Evolutionary conservation across 495 filamentous ascomycete genomes (phyloP).

Genomic region (Rhypophila decipiens): DNA sequence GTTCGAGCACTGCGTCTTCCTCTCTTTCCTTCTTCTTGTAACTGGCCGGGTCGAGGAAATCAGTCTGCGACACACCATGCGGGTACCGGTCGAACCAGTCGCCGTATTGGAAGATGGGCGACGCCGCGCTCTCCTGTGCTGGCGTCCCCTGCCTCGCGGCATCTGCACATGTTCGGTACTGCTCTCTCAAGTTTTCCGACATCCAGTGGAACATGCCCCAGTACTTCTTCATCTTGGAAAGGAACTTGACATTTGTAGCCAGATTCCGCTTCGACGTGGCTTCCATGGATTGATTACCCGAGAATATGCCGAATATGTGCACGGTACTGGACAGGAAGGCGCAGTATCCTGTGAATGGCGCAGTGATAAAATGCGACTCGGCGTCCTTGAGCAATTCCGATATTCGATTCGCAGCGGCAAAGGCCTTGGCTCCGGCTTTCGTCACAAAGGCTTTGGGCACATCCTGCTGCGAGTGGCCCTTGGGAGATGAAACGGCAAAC

Average conservation of each 20-base stretch:
- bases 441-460: slow-evolving; percentile 76
- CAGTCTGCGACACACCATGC: slow-evolving; percentile 75
- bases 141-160: slow-evolving; percentile 51
- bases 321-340: slow-evolving; percentile 89
- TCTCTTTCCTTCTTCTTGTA: slow-evolving; percentile 64
- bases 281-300: slow-evolving; percentile 64
- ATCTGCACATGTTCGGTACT: slow-evolving; percentile 82
- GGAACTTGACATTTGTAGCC: slow-evolving; percentile 81
- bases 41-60: slow-evolving; percentile 72
- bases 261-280: slow-evolving; percentile 76
- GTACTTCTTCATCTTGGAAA: slow-evolving; percentile 90
- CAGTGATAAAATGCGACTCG: slow-evolving; percentile 71
- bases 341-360: slow-evolving; percentile 91
- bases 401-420: slow-evolving; percentile 85
- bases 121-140: slow-evolving; percentile 45
- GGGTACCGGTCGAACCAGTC: slow-evolving; percentile 98
- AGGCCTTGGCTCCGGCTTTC: slow-evolving; percentile 66
- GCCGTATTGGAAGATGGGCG: slow-evolving; percentile 86
- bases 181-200: slow-evolving; percentile 84
- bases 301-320: slow-evolving; percentile 88
- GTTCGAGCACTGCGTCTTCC: slow-evolving; percentile 74
- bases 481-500: slow-evolving; percentile 72
- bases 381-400: slow-evolving; percentile 77
- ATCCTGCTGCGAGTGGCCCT: slow-evolving; percentile 59
- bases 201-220: slow-evolving; percentile 99